These are phyloP conservation scores for Wickerhamomyces queroliae DNA, from an alignment of 805 yeast genomes.

Conservation along the genomic window DNA sequence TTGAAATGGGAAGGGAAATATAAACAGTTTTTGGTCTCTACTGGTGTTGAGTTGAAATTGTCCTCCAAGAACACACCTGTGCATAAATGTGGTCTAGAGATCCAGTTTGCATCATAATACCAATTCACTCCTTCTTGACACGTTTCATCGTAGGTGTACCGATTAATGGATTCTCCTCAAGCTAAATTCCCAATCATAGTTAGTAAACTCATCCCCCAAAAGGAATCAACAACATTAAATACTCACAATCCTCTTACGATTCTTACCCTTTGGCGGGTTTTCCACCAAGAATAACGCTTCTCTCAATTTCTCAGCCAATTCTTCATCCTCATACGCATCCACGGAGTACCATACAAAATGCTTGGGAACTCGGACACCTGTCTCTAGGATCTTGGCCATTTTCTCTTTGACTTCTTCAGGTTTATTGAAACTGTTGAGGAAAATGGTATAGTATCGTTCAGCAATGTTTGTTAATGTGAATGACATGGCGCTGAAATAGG, in stretches of 20 bases:
- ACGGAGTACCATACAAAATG: slow-evolving; percentile 80
- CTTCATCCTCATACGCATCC: slow-evolving; percentile 68
- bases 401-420: slow-evolving; percentile 46
- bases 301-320: slow-evolving; percentile 58
- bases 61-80: slow-evolving; percentile 41
- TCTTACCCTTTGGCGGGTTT: slow-evolving; percentile 32
- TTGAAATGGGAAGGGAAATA: slow-evolving; percentile 85
- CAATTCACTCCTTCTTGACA: background rate
- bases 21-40: slow-evolving; percentile 70
- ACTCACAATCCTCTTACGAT: slow-evolving; percentile 22
- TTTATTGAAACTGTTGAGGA: slow-evolving; percentile 59
- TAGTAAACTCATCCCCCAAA: background rate
- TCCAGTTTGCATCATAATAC: slow-evolving; percentile 52
- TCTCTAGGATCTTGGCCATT: slow-evolving; percentile 56
- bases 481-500: slow-evolving; percentile 55
- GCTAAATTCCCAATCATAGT: background rate
- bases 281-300: slow-evolving; percentile 51
- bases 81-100: slow-evolving; percentile 49
- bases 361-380: slow-evolving; percentile 55
- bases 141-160: background rate
- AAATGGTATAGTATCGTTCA: slow-evolving; percentile 52
- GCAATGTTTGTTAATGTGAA: slow-evolving; percentile 64
- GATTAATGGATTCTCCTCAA: slow-evolving; percentile 1
- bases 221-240: background rate
- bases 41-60: slow-evolving; percentile 56